Percentiles rank a stretch among this genome's conserved stretches.
Conservation (phyloP, 805 yeast species). For the Maudiozyma serrabonitensis region DNA sequence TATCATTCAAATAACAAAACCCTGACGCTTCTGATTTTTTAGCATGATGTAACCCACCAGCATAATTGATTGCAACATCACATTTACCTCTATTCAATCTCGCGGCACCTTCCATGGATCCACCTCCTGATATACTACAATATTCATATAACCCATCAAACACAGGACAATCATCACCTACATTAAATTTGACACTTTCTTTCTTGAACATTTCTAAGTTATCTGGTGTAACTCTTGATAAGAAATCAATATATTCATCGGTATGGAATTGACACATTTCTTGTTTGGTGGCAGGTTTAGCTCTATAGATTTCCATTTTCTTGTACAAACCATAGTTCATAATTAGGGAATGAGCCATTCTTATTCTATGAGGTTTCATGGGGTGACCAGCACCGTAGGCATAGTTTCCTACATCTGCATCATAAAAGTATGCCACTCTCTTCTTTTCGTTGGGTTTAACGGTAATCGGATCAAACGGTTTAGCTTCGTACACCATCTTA, state of each 20-base stretch:
- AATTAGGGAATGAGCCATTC: slow-evolving; percentile 95
- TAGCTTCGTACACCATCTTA: slow-evolving; percentile 38
- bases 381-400: slow-evolving; percentile 99
- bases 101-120: slow-evolving; percentile 86
- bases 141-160: slow-evolving; percentile 93
- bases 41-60: slow-evolving; percentile 96
- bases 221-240: slow-evolving; percentile 86
- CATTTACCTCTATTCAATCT: slow-evolving; percentile 77
- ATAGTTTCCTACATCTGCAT: slow-evolving; percentile 92
- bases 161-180: slow-evolving; percentile 91
- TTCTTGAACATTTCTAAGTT: slow-evolving; percentile 77
- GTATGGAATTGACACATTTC: slow-evolving; percentile 98
- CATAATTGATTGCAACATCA: slow-evolving; percentile 92
- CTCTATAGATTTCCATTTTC: slow-evolving; percentile 94
- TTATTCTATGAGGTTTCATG: slow-evolving; percentile 96
- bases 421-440: slow-evolving; percentile 72
- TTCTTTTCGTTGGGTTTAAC: slow-evolving; percentile 42
- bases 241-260: slow-evolving; percentile 91
- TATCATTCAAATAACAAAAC: slow-evolving; percentile 91
- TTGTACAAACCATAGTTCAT: slow-evolving; percentile 96
- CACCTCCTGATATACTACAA: slow-evolving; percentile 83
- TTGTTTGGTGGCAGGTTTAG: slow-evolving; percentile 95
- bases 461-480: slow-evolving; percentile 55
- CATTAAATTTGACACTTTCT: slow-evolving; percentile 81
- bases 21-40: slow-evolving; percentile 92